Base-by-base conservation (phyloP, 192 early-diverging fungal genomes). In the Coemansia sp. region DNA sequence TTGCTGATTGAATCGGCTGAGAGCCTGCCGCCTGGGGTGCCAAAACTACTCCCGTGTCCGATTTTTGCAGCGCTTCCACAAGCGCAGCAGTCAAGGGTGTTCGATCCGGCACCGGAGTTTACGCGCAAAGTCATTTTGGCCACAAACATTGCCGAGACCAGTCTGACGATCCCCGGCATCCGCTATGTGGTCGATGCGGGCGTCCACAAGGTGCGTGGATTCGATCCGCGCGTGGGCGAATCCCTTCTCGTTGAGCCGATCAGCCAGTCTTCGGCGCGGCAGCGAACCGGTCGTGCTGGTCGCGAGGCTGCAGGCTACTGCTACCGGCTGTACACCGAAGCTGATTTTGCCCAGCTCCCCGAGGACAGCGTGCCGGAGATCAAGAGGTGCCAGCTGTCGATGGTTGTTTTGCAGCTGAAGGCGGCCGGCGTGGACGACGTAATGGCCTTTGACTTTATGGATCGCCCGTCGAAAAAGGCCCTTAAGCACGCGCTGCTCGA, bases 131-230 rank as follows among this genome's bases (percentile, higher is more conserved):
- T 97, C 9, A 92, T 99, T 61, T 77, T 99, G 29, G 86, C 94
- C 0, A 99, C 97, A 1, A 99, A 99, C 70, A 94, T 99, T 72
- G 97, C 97, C 17, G 97, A 99, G 82, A 97, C 97, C 1, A 94
- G 91, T 59, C 89, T 99, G 60, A 99, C 97, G 0, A 95, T 99
- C 45, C 87, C 88, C 15, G 95, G 95, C 0, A 92, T 99, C 48
- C 87, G 89, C 2, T 94, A 97, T 82, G 95, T 99, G 4, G 70
- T 99, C 27, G 97, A 99, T 65, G 88, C 89, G 13, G 97, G 95
- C 19, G 86, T 97, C 52, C 92, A 88, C 38, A 99, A 99, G 71
- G 82, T 92, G 42, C 85, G 93, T n/a, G 87, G 86, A 10, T 98
- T 88, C 69, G 92, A 96, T 65, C 75, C 95, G 31, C 89, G 88